These are phyloP conservation scores for Lolium perenne DNA, from an alignment of 176 grass and related monocot genomes.

Conservation along the genomic window DNA sequence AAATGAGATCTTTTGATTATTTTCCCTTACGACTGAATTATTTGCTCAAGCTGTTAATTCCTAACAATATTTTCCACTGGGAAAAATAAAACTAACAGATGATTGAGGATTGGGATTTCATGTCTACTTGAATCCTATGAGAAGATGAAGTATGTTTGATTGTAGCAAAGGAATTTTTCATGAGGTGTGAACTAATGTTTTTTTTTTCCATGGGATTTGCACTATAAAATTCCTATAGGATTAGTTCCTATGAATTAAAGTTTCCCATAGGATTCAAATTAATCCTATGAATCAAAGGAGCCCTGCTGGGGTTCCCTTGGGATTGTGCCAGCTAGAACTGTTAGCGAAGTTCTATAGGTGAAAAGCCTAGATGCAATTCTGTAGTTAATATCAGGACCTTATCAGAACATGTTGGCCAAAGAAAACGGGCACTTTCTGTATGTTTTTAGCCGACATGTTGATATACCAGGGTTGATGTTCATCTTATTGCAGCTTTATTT, in stretches of 20 bases:
- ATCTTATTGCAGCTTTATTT: slow-evolving; percentile 39
- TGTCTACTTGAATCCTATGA: too few relatives aligned
- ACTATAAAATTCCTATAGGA: too few relatives aligned
- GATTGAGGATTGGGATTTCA: background rate
- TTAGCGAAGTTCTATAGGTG: slow-evolving; percentile 4
- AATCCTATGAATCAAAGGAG: too few relatives aligned
- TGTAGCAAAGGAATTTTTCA: too few relatives aligned
- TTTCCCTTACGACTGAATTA: background rate
- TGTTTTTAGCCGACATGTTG: slow-evolving; percentile 38
- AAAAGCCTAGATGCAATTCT: slow-evolving; percentile 17
- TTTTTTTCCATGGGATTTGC: too few relatives aligned
- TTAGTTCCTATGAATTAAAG: too few relatives aligned
- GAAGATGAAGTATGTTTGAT: too few relatives aligned
- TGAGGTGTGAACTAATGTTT: too few relatives aligned
- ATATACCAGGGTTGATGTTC: slow-evolving; percentile 27
- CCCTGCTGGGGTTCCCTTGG: background rate
- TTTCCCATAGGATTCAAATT: too few relatives aligned
- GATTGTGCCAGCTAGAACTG: slow-evolving; percentile 12
- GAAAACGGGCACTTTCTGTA: slow-evolving; percentile 43
- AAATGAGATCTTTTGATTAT: background rate
- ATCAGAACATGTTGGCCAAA: slow-evolving; percentile 24
- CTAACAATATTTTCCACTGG: background rate
- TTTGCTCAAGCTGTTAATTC: background rate
- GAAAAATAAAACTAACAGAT: background rate
- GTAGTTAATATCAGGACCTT: slow-evolving; percentile 33